Conservation (phyloP, 768 basidiomycete species). For the Sarcomyxa edulis region DNA sequence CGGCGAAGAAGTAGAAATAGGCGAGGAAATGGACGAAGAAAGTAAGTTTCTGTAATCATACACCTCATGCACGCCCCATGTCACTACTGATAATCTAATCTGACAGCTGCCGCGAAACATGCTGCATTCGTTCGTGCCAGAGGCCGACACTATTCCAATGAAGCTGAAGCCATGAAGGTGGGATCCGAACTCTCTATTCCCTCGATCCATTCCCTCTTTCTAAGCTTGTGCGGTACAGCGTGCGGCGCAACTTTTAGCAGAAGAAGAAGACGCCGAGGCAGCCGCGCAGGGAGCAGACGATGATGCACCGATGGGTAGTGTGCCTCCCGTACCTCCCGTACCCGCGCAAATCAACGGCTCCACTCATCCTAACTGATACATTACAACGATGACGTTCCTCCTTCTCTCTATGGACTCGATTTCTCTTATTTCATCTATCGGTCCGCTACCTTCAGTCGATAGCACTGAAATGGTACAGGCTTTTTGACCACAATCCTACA, state of each 20-base stretch:
- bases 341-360: too few species aligned
- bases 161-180: slow-evolving; percentile 92
- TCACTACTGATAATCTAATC: slow-evolving; percentile 2
- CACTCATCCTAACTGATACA: too few species aligned
- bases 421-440: too few species aligned
- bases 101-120: slow-evolving; percentile 72
- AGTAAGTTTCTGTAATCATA: slow-evolving; percentile 37
- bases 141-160: slow-evolving; percentile 84
- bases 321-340: too few species aligned
- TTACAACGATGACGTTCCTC: too few species aligned
- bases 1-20: slow-evolving; percentile 67
- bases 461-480: too few species aligned
- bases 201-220: slow-evolving; percentile 5
- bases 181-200: slow-evolving; percentile 7
- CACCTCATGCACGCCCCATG: slow-evolving; percentile 1
- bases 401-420: too few species aligned
- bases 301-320: slow-evolving; percentile 19
- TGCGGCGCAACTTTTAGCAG: slow-evolving; percentile 56
- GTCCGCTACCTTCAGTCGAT: too few species aligned
- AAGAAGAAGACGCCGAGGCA: slow-evolving; percentile 55
- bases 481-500: too few species aligned
- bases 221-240: slow-evolving; percentile 34
- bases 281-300: slow-evolving; percentile 18
- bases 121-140: slow-evolving; percentile 77
- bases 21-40: slow-evolving; percentile 88